These are phyloP conservation scores for Penicillium antarcticum DNA, from an alignment of 495 filamentous ascomycete species.

Conservation along the genomic window DNA sequence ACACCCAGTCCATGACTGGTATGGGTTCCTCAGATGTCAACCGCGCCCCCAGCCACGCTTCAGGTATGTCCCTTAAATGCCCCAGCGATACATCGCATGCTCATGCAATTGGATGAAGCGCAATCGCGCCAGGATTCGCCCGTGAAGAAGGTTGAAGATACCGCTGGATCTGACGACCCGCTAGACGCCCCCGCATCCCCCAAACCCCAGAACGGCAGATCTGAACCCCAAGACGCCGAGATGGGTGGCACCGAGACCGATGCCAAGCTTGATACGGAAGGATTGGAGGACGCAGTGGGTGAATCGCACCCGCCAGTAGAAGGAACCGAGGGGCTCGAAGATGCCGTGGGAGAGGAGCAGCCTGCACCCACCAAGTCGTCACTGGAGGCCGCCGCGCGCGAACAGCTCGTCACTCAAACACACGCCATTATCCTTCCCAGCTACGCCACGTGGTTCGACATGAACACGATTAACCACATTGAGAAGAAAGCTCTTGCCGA, in stretches of 20 bases:
- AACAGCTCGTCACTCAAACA: conserved; percentile 87
- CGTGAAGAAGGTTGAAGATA: conserved; percentile 21
- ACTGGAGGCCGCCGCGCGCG: conserved; percentile 78
- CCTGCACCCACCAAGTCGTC: conserved; percentile 67
- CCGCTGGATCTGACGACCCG: conserved; percentile 66
- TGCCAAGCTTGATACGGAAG: conserved; percentile 56
- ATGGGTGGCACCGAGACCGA: conserved; percentile 71
- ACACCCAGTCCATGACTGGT: conserved; percentile 24
- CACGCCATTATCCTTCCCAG: conserved; percentile 93
- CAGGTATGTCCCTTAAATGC: conserved; percentile 25
- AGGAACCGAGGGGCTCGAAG: conserved; percentile 35
- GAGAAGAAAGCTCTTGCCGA: conserved; percentile 92
- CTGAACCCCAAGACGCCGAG: conserved; percentile 73
- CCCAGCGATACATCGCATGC: conserved; percentile 11
- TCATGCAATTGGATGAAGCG: conserved; percentile 22
- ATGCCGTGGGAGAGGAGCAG: conserved; percentile 43
- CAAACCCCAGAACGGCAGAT: conserved; percentile 59
- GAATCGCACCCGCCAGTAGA: conserved; percentile 24
- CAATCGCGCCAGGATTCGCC: conserved; percentile 33
- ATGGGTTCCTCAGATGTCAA: conserved; percentile 28
- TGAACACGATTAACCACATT: conserved; percentile 82
- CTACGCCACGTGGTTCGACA: conserved; percentile 98
- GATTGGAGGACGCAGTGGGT: conserved; percentile 40
- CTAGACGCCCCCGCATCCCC: conserved; percentile 81
- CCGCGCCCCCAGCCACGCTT: conserved; percentile 21